A percentile compares a stretch with the other conserved stretches of the same genome.
phyloP scores from a whole-genome alignment of 2,329 filamentous ascomycete genomes.

The Colletotrichum theobromicola region DNA sequence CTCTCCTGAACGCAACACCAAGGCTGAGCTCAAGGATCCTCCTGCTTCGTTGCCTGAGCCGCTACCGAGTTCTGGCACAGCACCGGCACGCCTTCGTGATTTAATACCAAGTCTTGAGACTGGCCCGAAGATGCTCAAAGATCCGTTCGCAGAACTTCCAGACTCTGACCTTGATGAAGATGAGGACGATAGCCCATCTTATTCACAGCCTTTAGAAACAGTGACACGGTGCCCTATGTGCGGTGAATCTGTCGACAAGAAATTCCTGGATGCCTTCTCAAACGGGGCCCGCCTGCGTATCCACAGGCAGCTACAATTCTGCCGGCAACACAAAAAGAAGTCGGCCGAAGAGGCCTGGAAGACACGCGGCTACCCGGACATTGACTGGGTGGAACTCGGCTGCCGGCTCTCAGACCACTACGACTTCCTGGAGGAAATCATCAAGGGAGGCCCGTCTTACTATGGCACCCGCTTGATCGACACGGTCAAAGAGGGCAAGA shows the following conservation, averaged over 20 bases:
- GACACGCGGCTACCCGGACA: slow-evolving; percentile 68
- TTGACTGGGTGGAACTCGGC: slow-evolving; percentile 71
- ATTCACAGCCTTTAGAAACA: slow-evolving; percentile 19
- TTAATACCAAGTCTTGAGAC: not conserved
- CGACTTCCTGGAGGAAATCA: slow-evolving; percentile 59
- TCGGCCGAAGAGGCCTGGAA: slow-evolving; percentile 55
- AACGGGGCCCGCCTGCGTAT: slow-evolving; percentile 56
- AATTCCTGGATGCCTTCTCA: slow-evolving; percentile 58
- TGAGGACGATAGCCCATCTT: not conserved
- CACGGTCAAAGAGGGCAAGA: slow-evolving; percentile 61
- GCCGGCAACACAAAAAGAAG: slow-evolving; percentile 63
- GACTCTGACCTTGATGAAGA: not conserved
- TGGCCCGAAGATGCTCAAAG: not conserved
- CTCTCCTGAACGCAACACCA: not conserved
- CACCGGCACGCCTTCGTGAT: not conserved
- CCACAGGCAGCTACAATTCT: slow-evolving; percentile 66
- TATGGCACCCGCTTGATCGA: slow-evolving; percentile 64
- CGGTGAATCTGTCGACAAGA: slow-evolving; percentile 59
- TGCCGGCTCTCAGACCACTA: slow-evolving; percentile 63
- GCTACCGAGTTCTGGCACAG: not conserved
- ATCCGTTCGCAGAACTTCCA: slow-evolving; percentile 14
- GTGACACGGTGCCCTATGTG: slow-evolving; percentile 71
- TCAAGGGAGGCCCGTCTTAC: slow-evolving; percentile 64
- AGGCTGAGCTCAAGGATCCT: not conserved
- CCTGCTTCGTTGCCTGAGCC: not conserved